These are phyloP conservation scores for Phaeosphaeria sp. DNA, from an alignment of 2,329 filamentous ascomycete genomes.

Conservation along the genomic window DNA sequence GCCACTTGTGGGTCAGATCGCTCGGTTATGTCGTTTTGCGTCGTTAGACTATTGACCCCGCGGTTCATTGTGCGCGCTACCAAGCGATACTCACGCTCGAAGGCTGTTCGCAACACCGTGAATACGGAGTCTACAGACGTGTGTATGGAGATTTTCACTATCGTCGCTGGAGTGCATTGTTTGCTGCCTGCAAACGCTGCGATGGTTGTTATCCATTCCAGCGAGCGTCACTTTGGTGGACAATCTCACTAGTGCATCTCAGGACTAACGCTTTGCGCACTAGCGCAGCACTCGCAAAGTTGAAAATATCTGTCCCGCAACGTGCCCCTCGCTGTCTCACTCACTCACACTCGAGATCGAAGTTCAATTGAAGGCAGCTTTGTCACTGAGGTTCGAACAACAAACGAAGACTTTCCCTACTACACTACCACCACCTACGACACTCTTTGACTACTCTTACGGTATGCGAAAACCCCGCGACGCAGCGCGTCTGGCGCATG, in stretches of 20 bases:
- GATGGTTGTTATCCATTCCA: not conserved
- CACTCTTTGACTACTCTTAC: conserved; percentile 28
- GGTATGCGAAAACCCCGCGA: conserved; percentile 24
- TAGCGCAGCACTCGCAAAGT: conserved; percentile 8
- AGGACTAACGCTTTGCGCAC: conserved; percentile 7
- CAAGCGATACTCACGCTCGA: not conserved
- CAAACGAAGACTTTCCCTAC: conserved; percentile 12
- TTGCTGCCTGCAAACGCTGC: not conserved
- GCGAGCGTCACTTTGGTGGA: not conserved
- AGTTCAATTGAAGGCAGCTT: conserved; percentile 21
- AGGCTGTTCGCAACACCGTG: not conserved
- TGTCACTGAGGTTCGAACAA: conserved; percentile 10
- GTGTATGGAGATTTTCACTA: not conserved
- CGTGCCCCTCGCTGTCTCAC: conserved; percentile 8
- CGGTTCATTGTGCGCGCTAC: not conserved
- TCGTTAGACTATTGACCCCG: not conserved
- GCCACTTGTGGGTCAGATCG: not conserved
- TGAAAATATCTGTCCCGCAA: conserved; percentile 12
- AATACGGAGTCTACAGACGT: not conserved
- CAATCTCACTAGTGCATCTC: conserved; percentile 6
- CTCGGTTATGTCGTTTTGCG: not conserved
- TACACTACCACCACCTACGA: conserved; percentile 15
- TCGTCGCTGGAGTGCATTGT: not conserved
- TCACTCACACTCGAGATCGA: not conserved
- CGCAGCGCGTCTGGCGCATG: conserved; percentile 9